These are phyloP conservation scores for Cucumis melo DNA, from an alignment of 306 rosid species.

Conservation along the genomic window DNA sequence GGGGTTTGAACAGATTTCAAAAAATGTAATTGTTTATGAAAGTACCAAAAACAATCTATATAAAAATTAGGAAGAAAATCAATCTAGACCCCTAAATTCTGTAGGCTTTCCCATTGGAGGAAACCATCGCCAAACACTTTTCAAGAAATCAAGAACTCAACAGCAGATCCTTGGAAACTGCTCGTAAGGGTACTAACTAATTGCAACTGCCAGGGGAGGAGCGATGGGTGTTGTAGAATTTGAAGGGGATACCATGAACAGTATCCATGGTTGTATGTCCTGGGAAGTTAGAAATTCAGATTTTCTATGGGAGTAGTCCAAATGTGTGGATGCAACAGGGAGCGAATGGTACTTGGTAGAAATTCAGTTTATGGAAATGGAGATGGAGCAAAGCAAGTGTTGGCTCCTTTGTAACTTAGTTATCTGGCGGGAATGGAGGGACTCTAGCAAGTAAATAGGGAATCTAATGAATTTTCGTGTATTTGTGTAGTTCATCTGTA, in stretches of 20 bases:
- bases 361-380: neutral
- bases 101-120: too few species aligned
- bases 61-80: too few species aligned
- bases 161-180: neutral
- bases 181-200: neutral
- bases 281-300: neutral
- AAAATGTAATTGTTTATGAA: too few species aligned
- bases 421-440: neutral
- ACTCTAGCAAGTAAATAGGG: neutral
- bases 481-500: neutral
- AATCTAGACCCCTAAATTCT: too few species aligned
- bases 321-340: neutral
- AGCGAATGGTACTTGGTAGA: neutral
- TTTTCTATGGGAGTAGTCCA: neutral
- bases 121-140: too few species aligned
- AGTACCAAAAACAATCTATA: too few species aligned
- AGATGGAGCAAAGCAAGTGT: neutral
- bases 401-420: neutral
- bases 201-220: neutral
- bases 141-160: neutral
- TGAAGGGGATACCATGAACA: neutral
- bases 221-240: neutral
- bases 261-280: neutral
- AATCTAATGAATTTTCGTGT: neutral
- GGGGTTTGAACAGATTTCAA: too few species aligned